Percentiles rank a stretch among this genome's conserved stretches.
These are phyloP conservation scores for Ballota nigra DNA, from an alignment of 257 asterid genomes.

Conservation along the genomic window DNA sequence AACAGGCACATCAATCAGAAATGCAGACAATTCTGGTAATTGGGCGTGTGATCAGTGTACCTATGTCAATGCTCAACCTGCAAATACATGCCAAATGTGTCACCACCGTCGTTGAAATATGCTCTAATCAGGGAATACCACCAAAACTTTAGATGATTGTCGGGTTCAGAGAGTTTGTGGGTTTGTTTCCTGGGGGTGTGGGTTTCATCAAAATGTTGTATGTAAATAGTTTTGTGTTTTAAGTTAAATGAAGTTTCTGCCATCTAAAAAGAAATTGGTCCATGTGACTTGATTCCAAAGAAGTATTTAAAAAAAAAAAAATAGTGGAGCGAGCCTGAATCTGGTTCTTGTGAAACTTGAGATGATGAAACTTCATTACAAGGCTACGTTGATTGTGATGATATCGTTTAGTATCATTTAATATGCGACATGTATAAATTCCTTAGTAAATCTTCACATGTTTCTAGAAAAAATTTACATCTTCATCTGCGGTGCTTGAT, in stretches of 20 bases:
- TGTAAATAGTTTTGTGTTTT: conserved; percentile 36
- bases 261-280: neutral
- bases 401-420: neutral
- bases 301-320: neutral
- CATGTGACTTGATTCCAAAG: conserved; percentile 21
- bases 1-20: conserved; percentile 42
- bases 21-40: conserved; percentile 46
- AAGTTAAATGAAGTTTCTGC: conserved; percentile 18
- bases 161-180: conserved; percentile 12
- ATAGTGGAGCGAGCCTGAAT: neutral
- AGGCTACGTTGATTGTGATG: conserved; percentile 8
- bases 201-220: conserved; percentile 16
- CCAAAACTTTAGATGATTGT: neutral
- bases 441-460: neutral
- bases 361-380: neutral
- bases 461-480: neutral
- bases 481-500: neutral
- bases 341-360: conserved; percentile 12
- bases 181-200: conserved; percentile 13
- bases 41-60: conserved; percentile 77
- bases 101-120: conserved; percentile 40
- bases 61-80: conserved; percentile 37
- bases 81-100: conserved; percentile 52
- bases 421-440: neutral
- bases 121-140: neutral